Evolutionary conservation across 768 basidiomycete species (phyloP).

Genomic region (Serendipita sp.): DNA sequence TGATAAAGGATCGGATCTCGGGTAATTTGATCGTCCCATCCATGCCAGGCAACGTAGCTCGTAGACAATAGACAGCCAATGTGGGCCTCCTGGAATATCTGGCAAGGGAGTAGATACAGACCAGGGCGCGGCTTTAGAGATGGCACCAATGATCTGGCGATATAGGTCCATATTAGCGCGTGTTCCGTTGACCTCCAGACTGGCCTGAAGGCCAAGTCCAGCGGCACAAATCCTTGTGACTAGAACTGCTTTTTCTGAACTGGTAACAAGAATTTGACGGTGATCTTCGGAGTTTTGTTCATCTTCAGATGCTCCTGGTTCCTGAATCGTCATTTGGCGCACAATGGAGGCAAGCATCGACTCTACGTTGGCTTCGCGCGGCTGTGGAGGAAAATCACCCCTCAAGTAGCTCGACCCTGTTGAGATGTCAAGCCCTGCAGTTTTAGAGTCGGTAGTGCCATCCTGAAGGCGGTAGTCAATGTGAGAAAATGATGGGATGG

Average conservation of each 20-base stretch:
- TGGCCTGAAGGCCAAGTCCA: slow-evolving; percentile 46
- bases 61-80: slow-evolving; percentile 47
- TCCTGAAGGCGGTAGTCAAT: neutral
- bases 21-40: neutral
- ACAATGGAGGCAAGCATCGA: no score
- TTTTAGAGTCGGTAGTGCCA: neutral
- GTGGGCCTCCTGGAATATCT: slow-evolving; percentile 38
- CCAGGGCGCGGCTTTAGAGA: slow-evolving; percentile 18
- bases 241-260: neutral
- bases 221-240: neutral
- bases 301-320: no score
- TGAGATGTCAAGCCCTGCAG: neutral
- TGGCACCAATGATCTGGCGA: neutral
- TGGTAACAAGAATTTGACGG: no score
- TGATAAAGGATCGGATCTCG: slow-evolving; percentile 19
- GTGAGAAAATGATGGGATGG: neutral
- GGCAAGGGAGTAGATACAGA: slow-evolving; percentile 23
- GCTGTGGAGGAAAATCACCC: no score
- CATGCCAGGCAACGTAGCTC: slow-evolving; percentile 48
- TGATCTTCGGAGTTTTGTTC: no score
- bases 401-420: neutral
- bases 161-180: slow-evolving; percentile 43
- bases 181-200: slow-evolving; percentile 48
- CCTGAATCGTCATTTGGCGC: no score
- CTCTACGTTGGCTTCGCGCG: no score